Percentiles rank a stretch among this genome's conserved stretches.
These are phyloP conservation scores for Coemansia sp. DNA, from an alignment of 192 early-diverging fungal species.

Conservation along the genomic window DNA sequence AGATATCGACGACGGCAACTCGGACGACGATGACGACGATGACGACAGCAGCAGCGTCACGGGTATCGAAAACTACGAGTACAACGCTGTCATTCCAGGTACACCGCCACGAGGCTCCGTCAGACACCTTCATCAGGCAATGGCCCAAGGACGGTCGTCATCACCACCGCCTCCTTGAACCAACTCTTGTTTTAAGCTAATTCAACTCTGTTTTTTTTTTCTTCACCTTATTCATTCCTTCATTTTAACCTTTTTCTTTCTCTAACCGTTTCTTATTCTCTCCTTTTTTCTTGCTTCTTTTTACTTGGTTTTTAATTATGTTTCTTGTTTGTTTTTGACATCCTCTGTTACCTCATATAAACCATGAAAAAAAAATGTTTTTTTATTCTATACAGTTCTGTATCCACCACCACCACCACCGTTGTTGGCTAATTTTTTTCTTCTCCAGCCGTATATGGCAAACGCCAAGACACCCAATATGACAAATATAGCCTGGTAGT, in stretches of 20 bases:
- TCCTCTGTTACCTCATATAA: background rate
- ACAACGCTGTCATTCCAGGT: conserved; percentile 32
- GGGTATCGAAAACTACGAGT: background rate
- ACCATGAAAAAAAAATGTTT: background rate
- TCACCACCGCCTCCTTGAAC: background rate
- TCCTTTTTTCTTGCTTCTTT: too few relatives aligned
- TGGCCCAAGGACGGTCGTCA: conserved; percentile 17
- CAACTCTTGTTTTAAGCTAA: background rate
- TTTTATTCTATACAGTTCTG: background rate
- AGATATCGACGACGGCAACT: conserved; percentile 43
- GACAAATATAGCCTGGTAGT: conserved; percentile 33
- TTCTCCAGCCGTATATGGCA: conserved; percentile 38
- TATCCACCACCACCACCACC: background rate
- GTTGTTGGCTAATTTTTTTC: conserved; percentile 8
- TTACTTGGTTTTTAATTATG: too few relatives aligned
- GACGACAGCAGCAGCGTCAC: conserved; percentile 10
- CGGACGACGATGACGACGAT: conserved; percentile 10
- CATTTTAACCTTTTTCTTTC: conserved; percentile 3
- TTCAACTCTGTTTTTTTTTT: background rate
- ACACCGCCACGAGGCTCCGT: conserved; percentile 37
- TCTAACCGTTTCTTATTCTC: conserved; percentile 4
- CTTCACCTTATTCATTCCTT: conserved; percentile 3
- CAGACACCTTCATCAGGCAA: conserved; percentile 28
- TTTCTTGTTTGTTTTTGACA: background rate
- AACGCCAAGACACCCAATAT: conserved; percentile 30